Conservation (phyloP, 805 yeast genomes). For the Soucietia sequanensis region DNA sequence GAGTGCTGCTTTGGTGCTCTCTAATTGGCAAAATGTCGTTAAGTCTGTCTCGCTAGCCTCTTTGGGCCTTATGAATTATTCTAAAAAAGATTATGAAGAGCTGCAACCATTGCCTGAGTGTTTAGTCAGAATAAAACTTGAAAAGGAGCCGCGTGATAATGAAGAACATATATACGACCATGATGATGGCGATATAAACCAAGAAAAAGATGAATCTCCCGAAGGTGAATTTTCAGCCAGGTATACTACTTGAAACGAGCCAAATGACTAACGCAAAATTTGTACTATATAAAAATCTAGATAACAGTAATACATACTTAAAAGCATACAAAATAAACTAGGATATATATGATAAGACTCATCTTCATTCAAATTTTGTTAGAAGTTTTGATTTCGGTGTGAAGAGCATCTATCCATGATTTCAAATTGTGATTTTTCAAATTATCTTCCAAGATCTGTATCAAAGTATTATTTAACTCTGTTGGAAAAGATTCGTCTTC, state of each 20-base stretch:
- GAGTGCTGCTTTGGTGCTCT: slow-evolving; percentile 55
- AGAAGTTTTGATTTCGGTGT: slow-evolving; percentile 2
- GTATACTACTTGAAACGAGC: no score
- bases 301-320: no score
- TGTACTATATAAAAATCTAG: no score
- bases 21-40: slow-evolving; percentile 65
- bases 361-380: no score
- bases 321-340: no score
- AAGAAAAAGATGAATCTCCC: no score
- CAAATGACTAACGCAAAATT: no score
- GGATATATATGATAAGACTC: no score
- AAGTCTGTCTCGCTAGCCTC: slow-evolving; percentile 62
- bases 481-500: slow-evolving; percentile 7
- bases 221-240: no score
- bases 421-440: slow-evolving; percentile 7
- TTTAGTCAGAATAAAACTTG: slow-evolving; percentile 56
- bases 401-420: slow-evolving; percentile 4
- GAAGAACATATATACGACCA: no score
- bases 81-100: slow-evolving; percentile 41
- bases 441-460: slow-evolving; percentile 6
- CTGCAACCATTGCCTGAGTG: slow-evolving; percentile 61
- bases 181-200: slow-evolving; percentile 8
- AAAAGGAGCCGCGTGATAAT: slow-evolving; percentile 31
- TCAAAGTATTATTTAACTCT: slow-evolving; percentile 7
- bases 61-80: slow-evolving; percentile 45